These are phyloP conservation scores for Cyclotella choctawhatcheeana DNA, from an alignment of 108 stramenopile genomes.

Conservation along the genomic window DNA sequence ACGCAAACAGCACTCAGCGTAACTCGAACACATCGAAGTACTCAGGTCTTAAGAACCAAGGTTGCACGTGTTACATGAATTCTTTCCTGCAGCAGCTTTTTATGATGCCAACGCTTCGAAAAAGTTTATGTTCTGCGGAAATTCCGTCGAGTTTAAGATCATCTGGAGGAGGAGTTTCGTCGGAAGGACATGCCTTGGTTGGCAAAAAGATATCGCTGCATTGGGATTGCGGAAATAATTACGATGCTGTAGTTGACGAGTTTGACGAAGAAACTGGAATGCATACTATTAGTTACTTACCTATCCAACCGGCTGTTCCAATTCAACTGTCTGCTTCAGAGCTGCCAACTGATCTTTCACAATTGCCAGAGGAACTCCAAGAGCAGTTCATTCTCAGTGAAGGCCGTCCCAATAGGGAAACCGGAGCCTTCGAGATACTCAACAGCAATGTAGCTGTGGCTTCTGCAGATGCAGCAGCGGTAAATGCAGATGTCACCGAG, in stretches of 20 bases:
- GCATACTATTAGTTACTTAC: slow-evolving; percentile 84
- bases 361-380: slow-evolving; percentile 62
- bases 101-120: slow-evolving; percentile 93
- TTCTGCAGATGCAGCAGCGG: slow-evolving; percentile 25
- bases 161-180: slow-evolving; percentile 60
- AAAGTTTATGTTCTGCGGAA: slow-evolving; percentile 78
- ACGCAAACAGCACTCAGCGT: slow-evolving; percentile 41
- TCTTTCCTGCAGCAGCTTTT: slow-evolving; percentile 95
- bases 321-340: too few species aligned
- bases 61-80: slow-evolving; percentile 99
- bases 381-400: slow-evolving; percentile 88
- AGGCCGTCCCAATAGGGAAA: slow-evolving; percentile 94
- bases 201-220: slow-evolving; percentile 84
- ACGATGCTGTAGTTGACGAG: slow-evolving; percentile 79
- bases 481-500: background rate
- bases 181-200: slow-evolving; percentile 73
- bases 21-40: slow-evolving; percentile 68
- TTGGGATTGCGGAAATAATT: slow-evolving; percentile 87
- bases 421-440: slow-evolving; percentile 84
- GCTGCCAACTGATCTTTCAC: slow-evolving; percentile 57
- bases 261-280: slow-evolving; percentile 75
- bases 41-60: slow-evolving; percentile 95
- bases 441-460: slow-evolving; percentile 23
- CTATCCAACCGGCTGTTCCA: slow-evolving; percentile 56
- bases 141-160: slow-evolving; percentile 68